phyloP scores from a whole-genome alignment of 2,329 filamentous ascomycete genomes.

The Arthrinium puccinioides region DNA sequence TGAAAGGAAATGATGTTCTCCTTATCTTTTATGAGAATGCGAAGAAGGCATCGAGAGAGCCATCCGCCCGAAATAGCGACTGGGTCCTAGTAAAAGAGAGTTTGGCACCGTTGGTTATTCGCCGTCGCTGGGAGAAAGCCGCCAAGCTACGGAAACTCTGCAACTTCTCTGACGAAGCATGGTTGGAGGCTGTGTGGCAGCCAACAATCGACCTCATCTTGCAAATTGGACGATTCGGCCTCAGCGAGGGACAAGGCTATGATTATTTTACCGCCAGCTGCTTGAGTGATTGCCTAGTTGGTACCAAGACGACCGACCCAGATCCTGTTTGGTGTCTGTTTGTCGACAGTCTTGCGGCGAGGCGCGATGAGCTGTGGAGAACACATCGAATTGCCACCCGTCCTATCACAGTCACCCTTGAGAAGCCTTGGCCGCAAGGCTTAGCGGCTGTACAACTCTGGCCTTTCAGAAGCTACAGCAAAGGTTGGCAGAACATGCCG shows the following conservation, averaged over 20 bases:
- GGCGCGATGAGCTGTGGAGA: conserved; percentile 13
- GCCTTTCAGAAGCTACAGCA: neutral
- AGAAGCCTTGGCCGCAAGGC: conserved; percentile 11
- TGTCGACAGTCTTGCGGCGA: conserved; percentile 11
- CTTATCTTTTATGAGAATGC: conserved; percentile 6
- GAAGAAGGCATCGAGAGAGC: conserved; percentile 4
- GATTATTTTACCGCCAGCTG: no score
- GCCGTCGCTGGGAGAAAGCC: neutral
- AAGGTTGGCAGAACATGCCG: conserved; percentile 6
- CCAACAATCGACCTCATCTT: conserved; percentile 21
- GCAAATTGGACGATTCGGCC: conserved; percentile 12
- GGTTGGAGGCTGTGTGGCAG: conserved; percentile 17
- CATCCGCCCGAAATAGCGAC: neutral
- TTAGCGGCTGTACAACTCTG: conserved; percentile 9
- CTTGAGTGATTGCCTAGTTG: neutral
- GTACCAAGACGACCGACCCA: neutral
- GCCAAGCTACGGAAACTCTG: neutral
- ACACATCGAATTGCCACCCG: conserved; percentile 3
- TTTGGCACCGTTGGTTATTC: neutral
- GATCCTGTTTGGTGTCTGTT: conserved; percentile 4
- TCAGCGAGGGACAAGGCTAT: conserved; percentile 8
- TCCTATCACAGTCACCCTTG: conserved; percentile 4
- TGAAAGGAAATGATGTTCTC: conserved; percentile 9
- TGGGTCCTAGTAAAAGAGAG: neutral
- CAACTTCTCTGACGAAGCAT: conserved; percentile 3